Percentiles rank a stretch among this genome's conserved stretches.
Conservation (phyloP, 1,284 basidiomycete species). For the Cryptococcus sp. region DNA sequence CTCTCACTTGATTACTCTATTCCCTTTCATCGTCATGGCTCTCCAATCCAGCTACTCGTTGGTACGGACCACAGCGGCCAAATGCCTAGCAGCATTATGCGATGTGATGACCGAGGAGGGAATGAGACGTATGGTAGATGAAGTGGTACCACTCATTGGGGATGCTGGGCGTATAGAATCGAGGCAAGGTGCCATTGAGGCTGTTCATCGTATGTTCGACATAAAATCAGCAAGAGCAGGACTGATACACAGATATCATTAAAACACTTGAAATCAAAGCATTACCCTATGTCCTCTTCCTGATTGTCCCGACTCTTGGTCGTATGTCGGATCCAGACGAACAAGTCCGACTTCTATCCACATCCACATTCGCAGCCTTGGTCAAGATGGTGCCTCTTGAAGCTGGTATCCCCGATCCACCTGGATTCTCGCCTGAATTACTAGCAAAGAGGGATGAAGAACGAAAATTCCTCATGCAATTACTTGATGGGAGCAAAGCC, state of each 20-base stretch:
- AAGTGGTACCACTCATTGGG: constrained; percentile 76
- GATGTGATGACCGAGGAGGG: constrained; percentile 76
- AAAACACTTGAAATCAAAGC: constrained; percentile 89
- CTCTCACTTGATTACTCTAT: constrained; percentile 63
- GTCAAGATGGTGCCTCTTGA: constrained; percentile 99
- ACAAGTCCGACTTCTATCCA: constrained; percentile 83
- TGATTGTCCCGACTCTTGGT: constrained; percentile 92
- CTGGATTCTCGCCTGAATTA: constrained; percentile 85
- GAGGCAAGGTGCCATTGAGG: constrained; percentile 84
- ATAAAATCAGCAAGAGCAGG: background rate
- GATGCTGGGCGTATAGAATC: constrained; percentile 74
- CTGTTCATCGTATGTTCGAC: constrained; percentile 66
- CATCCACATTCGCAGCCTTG: constrained; percentile 95
- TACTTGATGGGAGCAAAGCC: constrained; percentile 91
- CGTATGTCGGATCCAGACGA: constrained; percentile 96
- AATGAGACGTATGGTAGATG: constrained; percentile 83
- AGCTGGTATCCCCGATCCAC: constrained; percentile 91
- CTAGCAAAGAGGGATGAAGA: constrained; percentile 81
- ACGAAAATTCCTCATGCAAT: constrained; percentile 85
- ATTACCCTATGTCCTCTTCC: constrained; percentile 93
- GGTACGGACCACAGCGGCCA: constrained; percentile 79
- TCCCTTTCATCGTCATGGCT: constrained; percentile 70
- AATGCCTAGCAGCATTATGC: constrained; percentile 82
- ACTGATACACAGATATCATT: constrained; percentile 66
- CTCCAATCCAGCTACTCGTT: constrained; percentile 82